Conservation (phyloP, 345 rosid genomes). For the Hypericum androsaemum region DNA sequence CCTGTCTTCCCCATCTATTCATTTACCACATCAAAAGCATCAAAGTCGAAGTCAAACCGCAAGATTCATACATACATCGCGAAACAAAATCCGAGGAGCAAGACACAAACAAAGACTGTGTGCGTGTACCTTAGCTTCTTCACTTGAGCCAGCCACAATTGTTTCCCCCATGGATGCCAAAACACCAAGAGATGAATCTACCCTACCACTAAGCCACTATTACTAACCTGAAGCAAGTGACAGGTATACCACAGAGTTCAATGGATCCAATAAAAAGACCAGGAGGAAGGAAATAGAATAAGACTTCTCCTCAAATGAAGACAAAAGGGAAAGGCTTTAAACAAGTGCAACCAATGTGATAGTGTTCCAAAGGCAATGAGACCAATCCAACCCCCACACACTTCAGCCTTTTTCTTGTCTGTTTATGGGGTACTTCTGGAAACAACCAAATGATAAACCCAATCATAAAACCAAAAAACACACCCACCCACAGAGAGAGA, state of each 20-base stretch:
- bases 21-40: constrained; percentile 14
- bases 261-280: too few relatives aligned
- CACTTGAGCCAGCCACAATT: constrained; percentile 29
- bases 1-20: constrained; percentile 45
- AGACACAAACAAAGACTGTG: background rate
- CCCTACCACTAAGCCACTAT: constrained; percentile 17
- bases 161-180: constrained; percentile 50
- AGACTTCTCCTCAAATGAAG: constrained; percentile 8
- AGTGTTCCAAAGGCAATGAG: constrained; percentile 15
- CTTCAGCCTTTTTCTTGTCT: too few relatives aligned
- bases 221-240: constrained; percentile 12
- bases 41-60: constrained; percentile 17
- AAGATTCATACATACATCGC: constrained; percentile 20
- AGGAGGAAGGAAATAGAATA: too few relatives aligned
- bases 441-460: constrained; percentile 16
- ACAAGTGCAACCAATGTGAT: constrained; percentile 21
- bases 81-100: too few relatives aligned
- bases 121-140: constrained; percentile 57
- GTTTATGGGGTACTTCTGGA: constrained; percentile 25
- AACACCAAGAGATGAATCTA: constrained; percentile 17
- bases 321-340: constrained; percentile 20
- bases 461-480: too few relatives aligned
- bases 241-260: background rate
- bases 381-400: background rate
- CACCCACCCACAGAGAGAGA: too few relatives aligned